Evolutionary conservation across 495 filamentous ascomycete species (phyloP).

Genomic region (Tuber calosporum): DNA sequence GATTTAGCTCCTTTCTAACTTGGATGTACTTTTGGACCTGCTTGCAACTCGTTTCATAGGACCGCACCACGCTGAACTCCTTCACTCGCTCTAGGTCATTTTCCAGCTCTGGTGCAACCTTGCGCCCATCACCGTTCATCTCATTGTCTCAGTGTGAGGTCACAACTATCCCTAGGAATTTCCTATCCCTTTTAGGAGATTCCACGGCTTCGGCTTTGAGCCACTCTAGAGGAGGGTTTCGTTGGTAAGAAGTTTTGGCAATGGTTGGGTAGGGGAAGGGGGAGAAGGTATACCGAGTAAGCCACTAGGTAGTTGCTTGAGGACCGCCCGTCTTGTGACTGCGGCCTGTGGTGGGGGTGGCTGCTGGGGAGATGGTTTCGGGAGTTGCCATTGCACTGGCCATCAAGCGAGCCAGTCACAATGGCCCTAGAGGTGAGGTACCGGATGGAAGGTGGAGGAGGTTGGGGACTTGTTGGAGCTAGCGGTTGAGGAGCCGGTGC

Average conservation of each 20-base stretch:
- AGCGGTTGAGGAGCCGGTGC: too few species aligned
- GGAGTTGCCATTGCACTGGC: too few species aligned
- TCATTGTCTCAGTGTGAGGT: slow-evolving; percentile 9
- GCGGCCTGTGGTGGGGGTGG: not conserved
- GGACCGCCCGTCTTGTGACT: not conserved
- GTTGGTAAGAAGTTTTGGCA: not conserved
- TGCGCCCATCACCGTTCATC: not conserved
- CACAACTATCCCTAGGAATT: not conserved
- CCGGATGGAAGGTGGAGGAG: too few species aligned
- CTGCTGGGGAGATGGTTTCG: not conserved
- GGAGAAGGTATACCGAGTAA: not conserved
- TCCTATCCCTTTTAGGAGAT: not conserved
- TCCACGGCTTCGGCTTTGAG: not conserved
- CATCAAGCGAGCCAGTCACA: too few species aligned
- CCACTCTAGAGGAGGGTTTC: not conserved
- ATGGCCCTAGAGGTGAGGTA: too few species aligned
- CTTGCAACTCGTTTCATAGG: slow-evolving; percentile 72
- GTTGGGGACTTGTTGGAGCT: too few species aligned
- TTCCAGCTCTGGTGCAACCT: not conserved
- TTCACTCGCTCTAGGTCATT: slow-evolving; percentile 8
- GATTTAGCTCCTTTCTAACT: slow-evolving; percentile 49
- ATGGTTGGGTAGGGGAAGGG: not conserved
- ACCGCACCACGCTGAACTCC: slow-evolving; percentile 47
- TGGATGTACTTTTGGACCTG: slow-evolving; percentile 55
- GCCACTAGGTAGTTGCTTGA: not conserved